Percentiles rank a stretch among this genome's conserved stretches.
These are phyloP conservation scores for Penicillium bialowiezense DNA, from an alignment of 495 filamentous ascomycete genomes.

Conservation along the genomic window DNA sequence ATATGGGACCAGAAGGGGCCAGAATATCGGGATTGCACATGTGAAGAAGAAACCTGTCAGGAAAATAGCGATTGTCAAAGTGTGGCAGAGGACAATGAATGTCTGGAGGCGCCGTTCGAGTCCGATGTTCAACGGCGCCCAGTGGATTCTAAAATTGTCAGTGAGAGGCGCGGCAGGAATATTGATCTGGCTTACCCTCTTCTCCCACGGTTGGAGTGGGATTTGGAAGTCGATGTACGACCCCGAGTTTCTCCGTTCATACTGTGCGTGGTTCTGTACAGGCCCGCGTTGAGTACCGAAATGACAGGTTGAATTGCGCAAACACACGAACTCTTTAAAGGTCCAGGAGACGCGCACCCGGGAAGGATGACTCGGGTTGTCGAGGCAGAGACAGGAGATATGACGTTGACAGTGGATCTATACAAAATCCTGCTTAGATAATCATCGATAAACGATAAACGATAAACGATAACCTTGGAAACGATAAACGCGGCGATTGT, in stretches of 20 bases:
- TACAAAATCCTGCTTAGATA: too few species aligned
- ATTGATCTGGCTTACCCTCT: neutral
- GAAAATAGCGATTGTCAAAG: conserved; percentile 69
- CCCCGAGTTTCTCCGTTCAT: conserved; percentile 1
- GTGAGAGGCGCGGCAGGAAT: neutral
- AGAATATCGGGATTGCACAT: conserved; percentile 83
- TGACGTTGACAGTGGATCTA: conserved; percentile 5
- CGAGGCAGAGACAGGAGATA: neutral
- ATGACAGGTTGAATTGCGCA: too few species aligned
- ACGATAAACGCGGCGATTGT: too few species aligned
- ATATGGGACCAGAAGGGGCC: conserved; percentile 91
- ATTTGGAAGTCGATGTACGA: neutral
- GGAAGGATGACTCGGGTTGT: neutral
- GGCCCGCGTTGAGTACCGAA: too few species aligned
- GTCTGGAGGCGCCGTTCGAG: conserved; percentile 85
- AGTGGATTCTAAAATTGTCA: conserved; percentile 57
- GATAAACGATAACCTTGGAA: too few species aligned
- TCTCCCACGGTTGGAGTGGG: conserved; percentile 1
- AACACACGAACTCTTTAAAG: too few species aligned
- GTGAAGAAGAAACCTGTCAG: conserved; percentile 87
- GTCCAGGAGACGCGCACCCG: too few species aligned
- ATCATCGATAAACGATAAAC: too few species aligned
- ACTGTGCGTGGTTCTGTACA: neutral
- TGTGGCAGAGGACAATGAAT: conserved; percentile 79
- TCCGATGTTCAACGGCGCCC: conserved; percentile 85